Conservation (phyloP, 148 eudicot species). For the Amaranthus cruentus region DNA sequence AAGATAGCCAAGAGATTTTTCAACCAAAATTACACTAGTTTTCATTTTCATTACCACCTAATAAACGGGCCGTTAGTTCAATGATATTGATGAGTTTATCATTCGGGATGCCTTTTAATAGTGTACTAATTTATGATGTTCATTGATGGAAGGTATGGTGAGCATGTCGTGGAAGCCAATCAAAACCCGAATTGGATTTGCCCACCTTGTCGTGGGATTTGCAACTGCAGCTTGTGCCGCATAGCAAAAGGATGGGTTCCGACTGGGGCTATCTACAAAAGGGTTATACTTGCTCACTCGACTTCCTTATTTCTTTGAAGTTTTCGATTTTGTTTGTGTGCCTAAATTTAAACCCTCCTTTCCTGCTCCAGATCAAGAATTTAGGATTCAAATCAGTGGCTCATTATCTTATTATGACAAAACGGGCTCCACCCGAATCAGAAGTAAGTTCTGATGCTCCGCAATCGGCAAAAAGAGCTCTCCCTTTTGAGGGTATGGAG, state of each 20-base stretch:
- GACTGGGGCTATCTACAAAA: conserved; percentile 66
- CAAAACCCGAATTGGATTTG: conserved; percentile 83
- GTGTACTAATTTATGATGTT: background rate
- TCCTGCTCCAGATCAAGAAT: conserved; percentile 40
- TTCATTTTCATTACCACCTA: too few species aligned
- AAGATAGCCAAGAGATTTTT: too few species aligned
- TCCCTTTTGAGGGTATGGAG: conserved; percentile 47
- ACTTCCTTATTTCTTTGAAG: background rate
- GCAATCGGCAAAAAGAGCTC: conserved; percentile 57
- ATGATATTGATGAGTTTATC: too few species aligned
- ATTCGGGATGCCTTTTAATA: too few species aligned
- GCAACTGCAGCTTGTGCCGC: conserved; percentile 95
- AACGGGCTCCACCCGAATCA: conserved; percentile 35
- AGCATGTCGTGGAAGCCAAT: conserved; percentile 81
- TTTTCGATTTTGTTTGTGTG: background rate
- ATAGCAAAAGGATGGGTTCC: conserved; percentile 88
- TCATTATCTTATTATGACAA: conserved; percentile 75
- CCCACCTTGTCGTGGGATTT: conserved; percentile 90
- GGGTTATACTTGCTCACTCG: conserved; percentile 24
- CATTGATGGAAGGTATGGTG: conserved; percentile 66
- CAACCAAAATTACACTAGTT: too few species aligned
- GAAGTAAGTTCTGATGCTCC: conserved; percentile 32
- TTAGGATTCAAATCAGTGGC: conserved; percentile 91
- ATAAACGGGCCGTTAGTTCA: too few species aligned
- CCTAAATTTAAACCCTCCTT: background rate